These are phyloP conservation scores for Penicillium sp. DNA, from an alignment of 2,329 filamentous ascomycete genomes.

Conservation along the genomic window DNA sequence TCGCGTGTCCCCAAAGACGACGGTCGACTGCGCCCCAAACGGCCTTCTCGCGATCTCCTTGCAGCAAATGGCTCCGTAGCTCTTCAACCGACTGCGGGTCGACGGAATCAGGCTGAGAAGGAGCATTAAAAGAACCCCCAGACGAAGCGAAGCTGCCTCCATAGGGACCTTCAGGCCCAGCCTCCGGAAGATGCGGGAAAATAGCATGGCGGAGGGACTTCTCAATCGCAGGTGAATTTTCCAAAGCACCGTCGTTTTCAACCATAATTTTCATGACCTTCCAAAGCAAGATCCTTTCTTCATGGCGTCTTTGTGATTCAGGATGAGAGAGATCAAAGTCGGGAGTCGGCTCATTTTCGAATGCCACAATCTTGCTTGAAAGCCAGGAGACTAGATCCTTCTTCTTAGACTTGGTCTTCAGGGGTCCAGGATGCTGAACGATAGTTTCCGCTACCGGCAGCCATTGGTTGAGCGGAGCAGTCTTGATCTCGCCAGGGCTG, in stretches of 20 bases:
- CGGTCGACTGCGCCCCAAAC: slow-evolving; percentile 93
- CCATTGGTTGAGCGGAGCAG: slow-evolving; percentile 72
- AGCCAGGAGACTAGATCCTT: slow-evolving; percentile 88
- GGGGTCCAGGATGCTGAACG: slow-evolving; percentile 81
- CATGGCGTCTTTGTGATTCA: slow-evolving; percentile 62
- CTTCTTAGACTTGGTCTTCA: slow-evolving; percentile 90
- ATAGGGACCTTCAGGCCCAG: slow-evolving; percentile 28
- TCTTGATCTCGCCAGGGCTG: slow-evolving; percentile 75
- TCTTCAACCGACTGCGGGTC: slow-evolving; percentile 69
- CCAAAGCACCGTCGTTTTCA: slow-evolving; percentile 79
- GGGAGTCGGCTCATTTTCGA: slow-evolving; percentile 58
- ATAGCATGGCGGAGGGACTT: slow-evolving; percentile 74
- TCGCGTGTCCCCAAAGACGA: slow-evolving; percentile 91
- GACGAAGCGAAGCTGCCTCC: slow-evolving; percentile 26
- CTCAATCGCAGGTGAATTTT: slow-evolving; percentile 69
- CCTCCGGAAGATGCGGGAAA: slow-evolving; percentile 55
- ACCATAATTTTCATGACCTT: slow-evolving; percentile 78
- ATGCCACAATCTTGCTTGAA: slow-evolving; percentile 66
- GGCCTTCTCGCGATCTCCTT: slow-evolving; percentile 83
- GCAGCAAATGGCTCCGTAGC: slow-evolving; percentile 69
- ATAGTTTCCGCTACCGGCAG: slow-evolving; percentile 69
- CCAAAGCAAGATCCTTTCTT: slow-evolving; percentile 83
- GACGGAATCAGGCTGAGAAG: slow-evolving; percentile 61
- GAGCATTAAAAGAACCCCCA: slow-evolving; percentile 36
- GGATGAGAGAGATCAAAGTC: slow-evolving; percentile 50